Conservation (phyloP, 768 basidiomycete species). For the Daedalea quercina region DNA sequence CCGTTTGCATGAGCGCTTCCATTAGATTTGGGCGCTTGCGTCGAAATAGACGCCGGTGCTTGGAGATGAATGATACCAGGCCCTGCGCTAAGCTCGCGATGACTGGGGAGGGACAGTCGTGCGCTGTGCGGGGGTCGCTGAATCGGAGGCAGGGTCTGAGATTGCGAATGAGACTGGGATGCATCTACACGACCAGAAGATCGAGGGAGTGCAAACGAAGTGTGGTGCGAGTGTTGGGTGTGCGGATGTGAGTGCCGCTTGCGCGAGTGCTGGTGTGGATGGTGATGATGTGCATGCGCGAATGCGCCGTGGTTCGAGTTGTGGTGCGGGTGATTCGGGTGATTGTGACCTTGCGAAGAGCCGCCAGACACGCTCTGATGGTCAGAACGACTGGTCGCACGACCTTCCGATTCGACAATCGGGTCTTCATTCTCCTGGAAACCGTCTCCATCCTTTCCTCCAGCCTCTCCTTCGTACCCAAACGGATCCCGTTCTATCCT, state of each 20-base stretch:
- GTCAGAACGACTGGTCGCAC: neutral
- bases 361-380: neutral
- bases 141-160: conserved; percentile 5
- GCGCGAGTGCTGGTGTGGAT: conserved; percentile 11
- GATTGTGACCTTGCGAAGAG: neutral
- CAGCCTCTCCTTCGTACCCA: conserved; percentile 17
- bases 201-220: neutral
- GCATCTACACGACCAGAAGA: neutral
- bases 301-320: neutral
- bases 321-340: neutral
- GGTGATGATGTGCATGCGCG: conserved; percentile 3
- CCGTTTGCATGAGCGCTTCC: conserved; percentile 1
- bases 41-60: neutral
- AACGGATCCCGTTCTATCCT: conserved; percentile 27
- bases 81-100: conserved; percentile 5
- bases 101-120: conserved; percentile 8
- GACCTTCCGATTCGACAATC: neutral
- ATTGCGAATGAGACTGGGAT: neutral
- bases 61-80: conserved; percentile 22
- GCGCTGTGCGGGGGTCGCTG: conserved; percentile 12
- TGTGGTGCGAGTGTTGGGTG: conserved; percentile 5
- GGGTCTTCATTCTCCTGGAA: conserved; percentile 2
- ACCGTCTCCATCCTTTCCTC: conserved; percentile 5
- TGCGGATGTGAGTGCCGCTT: conserved; percentile 20
- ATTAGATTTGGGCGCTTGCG: neutral